phyloP scores from a whole-genome alignment of 768 basidiomycete species.

The Filobasidium floriforme region DNA sequence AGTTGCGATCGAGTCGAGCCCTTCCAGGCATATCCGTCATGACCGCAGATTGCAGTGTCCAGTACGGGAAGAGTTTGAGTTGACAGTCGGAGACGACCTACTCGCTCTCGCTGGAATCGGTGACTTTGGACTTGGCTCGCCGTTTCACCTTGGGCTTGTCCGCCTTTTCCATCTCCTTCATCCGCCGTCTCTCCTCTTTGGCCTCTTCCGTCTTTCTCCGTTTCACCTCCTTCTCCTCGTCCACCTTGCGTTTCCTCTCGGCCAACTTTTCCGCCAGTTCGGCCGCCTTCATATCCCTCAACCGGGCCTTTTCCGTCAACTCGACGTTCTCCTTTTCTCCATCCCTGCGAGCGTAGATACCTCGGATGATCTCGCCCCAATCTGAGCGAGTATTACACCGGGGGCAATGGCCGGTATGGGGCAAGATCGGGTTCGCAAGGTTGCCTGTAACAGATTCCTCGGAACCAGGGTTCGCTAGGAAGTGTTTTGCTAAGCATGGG shows the following conservation, averaged over 20 bases:
- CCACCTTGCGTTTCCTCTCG: conserved; percentile 14
- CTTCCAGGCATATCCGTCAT: too few species aligned
- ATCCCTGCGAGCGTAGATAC: conserved; percentile 36
- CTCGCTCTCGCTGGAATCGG: neutral
- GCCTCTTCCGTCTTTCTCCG: neutral
- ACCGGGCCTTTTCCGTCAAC: conserved; percentile 10
- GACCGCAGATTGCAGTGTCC: too few species aligned
- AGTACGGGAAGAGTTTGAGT: too few species aligned
- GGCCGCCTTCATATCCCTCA: conserved; percentile 12
- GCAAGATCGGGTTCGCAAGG: conserved; percentile 31
- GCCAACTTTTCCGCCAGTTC: conserved; percentile 8
- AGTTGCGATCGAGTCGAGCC: too few species aligned
- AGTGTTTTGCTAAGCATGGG: conserved; percentile 35
- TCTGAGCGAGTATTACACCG: conserved; percentile 26
- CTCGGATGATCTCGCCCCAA: conserved; percentile 46
- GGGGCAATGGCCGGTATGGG: conserved; percentile 39
- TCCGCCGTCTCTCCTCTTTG: neutral
- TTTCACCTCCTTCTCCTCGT: neutral
- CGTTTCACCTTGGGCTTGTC: neutral
- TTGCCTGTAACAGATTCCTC: neutral
- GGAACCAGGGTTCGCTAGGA: conserved; percentile 22
- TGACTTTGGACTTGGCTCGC: neutral
- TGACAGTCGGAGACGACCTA: too few species aligned
- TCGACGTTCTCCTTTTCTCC: conserved; percentile 10
- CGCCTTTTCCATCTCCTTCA: conserved; percentile 2